phyloP scores from a whole-genome alignment of 2,329 filamentous ascomycete species.

The Curvularia hawaiiensis region DNA sequence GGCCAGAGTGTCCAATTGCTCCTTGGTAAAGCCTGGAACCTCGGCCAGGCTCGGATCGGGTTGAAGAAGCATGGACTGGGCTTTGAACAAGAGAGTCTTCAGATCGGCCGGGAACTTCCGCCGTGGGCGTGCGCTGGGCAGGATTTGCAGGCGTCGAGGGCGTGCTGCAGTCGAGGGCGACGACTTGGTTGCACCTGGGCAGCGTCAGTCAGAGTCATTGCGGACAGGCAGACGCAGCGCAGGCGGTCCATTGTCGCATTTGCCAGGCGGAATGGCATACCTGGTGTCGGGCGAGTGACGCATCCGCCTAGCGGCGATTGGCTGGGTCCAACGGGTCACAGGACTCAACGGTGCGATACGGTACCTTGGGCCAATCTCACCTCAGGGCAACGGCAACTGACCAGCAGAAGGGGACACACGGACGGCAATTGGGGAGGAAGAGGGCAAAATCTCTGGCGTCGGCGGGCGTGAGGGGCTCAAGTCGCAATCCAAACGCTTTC shows the following conservation, averaged over 20 bases:
- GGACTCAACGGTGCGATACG: constrained; percentile 12
- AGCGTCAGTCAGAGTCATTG: constrained; percentile 26
- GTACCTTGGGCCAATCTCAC: constrained; percentile 8
- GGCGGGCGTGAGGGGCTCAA: constrained; percentile 15
- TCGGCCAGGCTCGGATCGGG: constrained; percentile 38
- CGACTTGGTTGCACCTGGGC: constrained; percentile 15
- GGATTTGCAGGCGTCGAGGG: constrained; percentile 10
- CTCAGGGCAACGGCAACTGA: constrained; percentile 2
- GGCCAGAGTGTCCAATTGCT: constrained; percentile 41
- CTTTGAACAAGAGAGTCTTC: constrained; percentile 7
- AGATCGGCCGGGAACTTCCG: constrained; percentile 28
- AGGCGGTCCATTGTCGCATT: constrained; percentile 16
- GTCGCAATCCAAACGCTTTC: constrained; percentile 11
- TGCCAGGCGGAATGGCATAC: constrained; percentile 24
- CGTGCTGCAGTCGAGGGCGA: constrained; percentile 1
- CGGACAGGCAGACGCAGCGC: constrained; percentile 15
- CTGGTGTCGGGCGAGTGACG: constrained; percentile 33
- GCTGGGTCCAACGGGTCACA: constrained; percentile 22
- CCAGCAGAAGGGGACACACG: constrained; percentile 1
- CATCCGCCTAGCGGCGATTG: constrained; percentile 36
- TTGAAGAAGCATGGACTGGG: constrained; percentile 40
- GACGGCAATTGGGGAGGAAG: constrained; percentile 1
- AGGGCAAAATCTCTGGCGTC: constrained; percentile 17
- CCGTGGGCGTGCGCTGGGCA: constrained; percentile 16
- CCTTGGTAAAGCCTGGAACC: constrained; percentile 37